Base-by-base conservation (phyloP, 2,329 filamentous ascomycete genomes). In the Mycocentrospora acerina region DNA sequence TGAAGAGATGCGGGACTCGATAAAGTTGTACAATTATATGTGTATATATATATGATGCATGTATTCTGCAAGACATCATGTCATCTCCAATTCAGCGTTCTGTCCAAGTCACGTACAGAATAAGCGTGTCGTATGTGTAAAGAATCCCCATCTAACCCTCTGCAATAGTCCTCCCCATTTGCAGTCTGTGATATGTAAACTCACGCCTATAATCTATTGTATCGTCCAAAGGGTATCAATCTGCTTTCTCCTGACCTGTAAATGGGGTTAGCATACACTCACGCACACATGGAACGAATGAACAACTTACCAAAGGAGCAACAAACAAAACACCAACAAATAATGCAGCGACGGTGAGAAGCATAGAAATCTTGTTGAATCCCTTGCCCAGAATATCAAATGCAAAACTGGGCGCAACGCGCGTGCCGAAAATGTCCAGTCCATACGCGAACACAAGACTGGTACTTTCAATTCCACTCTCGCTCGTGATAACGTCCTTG, bases 301-400 rank as follows among this genome's bases (percentile, higher is more conserved):
- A 29, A 7, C 8, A 24, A 51, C 61, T 58, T 76, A 95, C 93
- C 80, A 97, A 82, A 18, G 93, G 93, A 36, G 84, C 84, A 59
- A 97, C 73, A 39, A 88, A 79, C 49, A 83, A 67, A 12, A 95
- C 91, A 30, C 89, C 90, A 26, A 80, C 76, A 30, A 80, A 80
- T 53, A 97, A 75, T 13, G 88, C 91, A 27, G 86, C 74, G 25
- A 98, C 90, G 1, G 93, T 98, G 12, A 80, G 76, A 25, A 96
- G 67, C 60, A 98, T 80, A 54, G 90, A 86, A 39, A 90, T 63
- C 74, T 95, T 96, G 64, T 91, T 93, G 68, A 98, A 98, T 2
- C 88, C 88, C 69, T 90, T 93, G 46, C 90, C 93, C 12, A 98
- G 72, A 28, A 97, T 82, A 70, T 98, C 93, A 67, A 98, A 98